A percentile compares a stretch with the other conserved stretches of the same genome.
Conservation (phyloP, 2,329 filamentous ascomycete species). For the Xylariaceae sp. region DNA sequence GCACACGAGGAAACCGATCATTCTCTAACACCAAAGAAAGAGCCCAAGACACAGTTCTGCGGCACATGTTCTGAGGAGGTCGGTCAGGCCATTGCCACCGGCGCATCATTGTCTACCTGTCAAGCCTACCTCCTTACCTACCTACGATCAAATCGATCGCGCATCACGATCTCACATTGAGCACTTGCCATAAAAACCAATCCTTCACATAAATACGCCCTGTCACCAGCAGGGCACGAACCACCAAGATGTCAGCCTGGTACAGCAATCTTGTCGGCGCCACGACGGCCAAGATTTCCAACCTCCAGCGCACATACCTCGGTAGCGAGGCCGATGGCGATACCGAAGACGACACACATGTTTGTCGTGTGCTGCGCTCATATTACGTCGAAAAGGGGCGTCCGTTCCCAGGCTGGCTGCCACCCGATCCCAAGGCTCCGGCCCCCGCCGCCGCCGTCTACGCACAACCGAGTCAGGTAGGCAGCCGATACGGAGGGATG, state of each 20-base stretch:
- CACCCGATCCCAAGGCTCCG: constrained; percentile 78
- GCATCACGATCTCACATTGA: neutral
- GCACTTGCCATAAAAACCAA: neutral
- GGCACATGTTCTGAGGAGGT: too few relatives aligned
- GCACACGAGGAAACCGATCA: too few relatives aligned
- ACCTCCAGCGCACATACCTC: constrained; percentile 66
- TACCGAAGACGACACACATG: constrained; percentile 86
- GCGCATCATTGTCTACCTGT: too few relatives aligned
- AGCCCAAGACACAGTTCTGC: too few relatives aligned
- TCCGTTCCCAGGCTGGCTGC: constrained; percentile 80
- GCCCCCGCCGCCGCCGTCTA: constrained; percentile 50
- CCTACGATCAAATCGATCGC: neutral
- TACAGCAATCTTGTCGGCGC: constrained; percentile 69
- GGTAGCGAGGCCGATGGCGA: constrained; percentile 64
- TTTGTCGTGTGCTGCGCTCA: constrained; percentile 85
- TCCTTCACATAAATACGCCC: constrained; percentile 5
- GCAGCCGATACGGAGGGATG: constrained; percentile 49
- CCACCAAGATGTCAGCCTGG: constrained; percentile 64
- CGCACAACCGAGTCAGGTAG: constrained; percentile 45
- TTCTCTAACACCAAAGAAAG: too few relatives aligned
- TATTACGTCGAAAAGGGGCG: constrained; percentile 90
- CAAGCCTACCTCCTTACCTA: too few relatives aligned
- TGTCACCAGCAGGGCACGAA: constrained; percentile 16
- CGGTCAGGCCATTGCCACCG: too few relatives aligned
- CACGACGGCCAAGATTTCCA: constrained; percentile 61